phyloP scores from a whole-genome alignment of 2,329 filamentous ascomycete species.

The Trichocomaceae sp. region DNA sequence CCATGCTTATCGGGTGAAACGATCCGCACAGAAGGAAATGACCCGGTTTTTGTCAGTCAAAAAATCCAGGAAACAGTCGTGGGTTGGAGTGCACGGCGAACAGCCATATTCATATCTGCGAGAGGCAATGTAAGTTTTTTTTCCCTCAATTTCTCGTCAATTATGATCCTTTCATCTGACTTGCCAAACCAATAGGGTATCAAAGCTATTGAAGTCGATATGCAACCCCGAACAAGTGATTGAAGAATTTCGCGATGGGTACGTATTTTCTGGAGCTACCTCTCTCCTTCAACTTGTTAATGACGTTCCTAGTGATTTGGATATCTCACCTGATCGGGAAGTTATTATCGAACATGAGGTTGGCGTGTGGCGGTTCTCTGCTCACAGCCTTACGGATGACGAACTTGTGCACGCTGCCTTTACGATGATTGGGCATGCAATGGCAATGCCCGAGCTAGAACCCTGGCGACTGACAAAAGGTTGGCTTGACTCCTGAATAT shows the following conservation, averaged over 20 bases:
- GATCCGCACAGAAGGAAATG: constrained; percentile 67
- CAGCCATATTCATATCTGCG: constrained; percentile 83
- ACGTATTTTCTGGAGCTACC: constrained; percentile 22
- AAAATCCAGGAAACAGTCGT: constrained; percentile 75
- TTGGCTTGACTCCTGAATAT: constrained; percentile 34
- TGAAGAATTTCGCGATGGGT: constrained; percentile 58
- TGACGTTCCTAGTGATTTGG: constrained; percentile 49
- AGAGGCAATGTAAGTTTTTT: constrained; percentile 63
- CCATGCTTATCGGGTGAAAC: constrained; percentile 75
- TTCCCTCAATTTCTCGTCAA: not conserved
- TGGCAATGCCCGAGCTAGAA: constrained; percentile 73
- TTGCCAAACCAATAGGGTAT: constrained; percentile 48
- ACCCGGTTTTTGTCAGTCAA: constrained; percentile 64
- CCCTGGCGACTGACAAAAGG: constrained; percentile 72
- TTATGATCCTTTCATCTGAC: not conserved
- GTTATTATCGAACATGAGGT: constrained; percentile 61
- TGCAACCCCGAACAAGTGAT: constrained; percentile 61
- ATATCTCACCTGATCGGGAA: constrained; percentile 60
- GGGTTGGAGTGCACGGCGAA: constrained; percentile 80
- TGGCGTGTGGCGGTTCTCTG: constrained; percentile 79
- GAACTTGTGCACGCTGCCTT: constrained; percentile 81
- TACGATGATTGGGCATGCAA: constrained; percentile 82
- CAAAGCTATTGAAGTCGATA: constrained; percentile 80
- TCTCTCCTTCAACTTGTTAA: not conserved
- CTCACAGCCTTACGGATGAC: constrained; percentile 83